phyloP scores from a whole-genome alignment of 768 basidiomycete species.

The Trametes cinnabarina region DNA sequence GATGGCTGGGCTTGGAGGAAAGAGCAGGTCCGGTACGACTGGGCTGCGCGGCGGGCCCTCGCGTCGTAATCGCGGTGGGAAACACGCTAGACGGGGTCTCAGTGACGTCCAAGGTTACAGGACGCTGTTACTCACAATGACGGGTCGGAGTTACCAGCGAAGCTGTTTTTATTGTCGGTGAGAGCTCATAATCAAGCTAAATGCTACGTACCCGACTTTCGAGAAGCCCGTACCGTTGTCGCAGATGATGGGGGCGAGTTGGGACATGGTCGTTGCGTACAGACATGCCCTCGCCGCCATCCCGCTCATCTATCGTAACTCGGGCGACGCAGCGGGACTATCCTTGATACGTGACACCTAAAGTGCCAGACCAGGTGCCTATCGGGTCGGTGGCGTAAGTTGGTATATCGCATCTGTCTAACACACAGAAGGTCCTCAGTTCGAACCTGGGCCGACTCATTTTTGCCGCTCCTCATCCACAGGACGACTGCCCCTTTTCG shows the following conservation, averaged over 20 bases:
- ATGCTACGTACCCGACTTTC: slow-evolving; percentile 82
- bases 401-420: slow-evolving; percentile 84
- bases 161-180: slow-evolving; percentile 49
- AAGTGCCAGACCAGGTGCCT: no score
- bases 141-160: slow-evolving; percentile 98
- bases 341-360: no score
- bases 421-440: slow-evolving; percentile 77
- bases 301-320: not conserved
- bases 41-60: slow-evolving; percentile 62
- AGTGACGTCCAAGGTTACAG: not conserved
- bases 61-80: slow-evolving; percentile 94
- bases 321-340: no score
- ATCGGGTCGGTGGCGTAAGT: slow-evolving; percentile 64
- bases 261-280: slow-evolving; percentile 54
- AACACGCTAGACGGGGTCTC: slow-evolving; percentile 66
- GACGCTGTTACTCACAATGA: slow-evolving; percentile 70
- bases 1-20: slow-evolving; percentile 83
- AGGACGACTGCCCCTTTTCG: no score
- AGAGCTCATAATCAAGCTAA: not conserved
- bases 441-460: slow-evolving; percentile 55
- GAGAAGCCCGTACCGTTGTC: slow-evolving; percentile 98
- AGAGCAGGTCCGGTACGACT: slow-evolving; percentile 71
- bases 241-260: slow-evolving; percentile 91
- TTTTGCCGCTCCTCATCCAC: slow-evolving; percentile 3
- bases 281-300: not conserved